Evolutionary conservation across 768 basidiomycete genomes (phyloP).

Genomic region (Tricholoma matsutake): DNA sequence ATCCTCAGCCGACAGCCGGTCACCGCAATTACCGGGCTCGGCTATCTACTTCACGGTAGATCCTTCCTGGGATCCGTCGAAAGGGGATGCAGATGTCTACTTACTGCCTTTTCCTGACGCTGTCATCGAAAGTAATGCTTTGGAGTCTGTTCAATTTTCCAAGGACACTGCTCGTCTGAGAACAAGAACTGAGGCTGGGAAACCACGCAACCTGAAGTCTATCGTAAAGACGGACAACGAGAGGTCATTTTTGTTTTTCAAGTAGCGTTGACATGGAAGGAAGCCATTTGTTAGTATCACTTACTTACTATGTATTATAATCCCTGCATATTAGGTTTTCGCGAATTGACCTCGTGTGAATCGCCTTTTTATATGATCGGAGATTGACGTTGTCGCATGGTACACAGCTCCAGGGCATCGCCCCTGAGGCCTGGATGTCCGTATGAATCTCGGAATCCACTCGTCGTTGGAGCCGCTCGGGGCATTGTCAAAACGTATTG

Average conservation of each 20-base stretch:
- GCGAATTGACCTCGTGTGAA: too few species aligned
- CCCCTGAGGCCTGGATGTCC: not conserved
- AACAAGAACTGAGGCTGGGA: not conserved
- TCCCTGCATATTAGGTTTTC: too few species aligned
- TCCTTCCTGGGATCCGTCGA: slow-evolving; percentile 13
- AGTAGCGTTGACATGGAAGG: not conserved
- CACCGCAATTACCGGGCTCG: not conserved
- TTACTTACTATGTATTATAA: too few species aligned
- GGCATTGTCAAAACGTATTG: too few species aligned
- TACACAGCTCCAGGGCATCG: too few species aligned
- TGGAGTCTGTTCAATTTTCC: not conserved
- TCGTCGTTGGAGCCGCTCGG: not conserved
- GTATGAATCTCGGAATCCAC: not conserved
- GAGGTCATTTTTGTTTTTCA: slow-evolving; percentile 13
- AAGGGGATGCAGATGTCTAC: slow-evolving; percentile 12
- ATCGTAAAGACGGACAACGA: slow-evolving; percentile 5
- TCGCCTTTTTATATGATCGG: too few species aligned
- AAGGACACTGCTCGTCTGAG: not conserved
- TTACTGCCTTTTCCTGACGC: slow-evolving; percentile 6
- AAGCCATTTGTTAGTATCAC: too few species aligned
- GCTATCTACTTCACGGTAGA: slow-evolving; percentile 17
- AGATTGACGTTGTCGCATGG: too few species aligned
- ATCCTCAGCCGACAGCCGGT: not conserved
- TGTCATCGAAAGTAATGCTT: not conserved
- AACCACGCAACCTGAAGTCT: not conserved